phyloP scores from a whole-genome alignment of 768 basidiomycete genomes.

The Boletus reticuloceps region DNA sequence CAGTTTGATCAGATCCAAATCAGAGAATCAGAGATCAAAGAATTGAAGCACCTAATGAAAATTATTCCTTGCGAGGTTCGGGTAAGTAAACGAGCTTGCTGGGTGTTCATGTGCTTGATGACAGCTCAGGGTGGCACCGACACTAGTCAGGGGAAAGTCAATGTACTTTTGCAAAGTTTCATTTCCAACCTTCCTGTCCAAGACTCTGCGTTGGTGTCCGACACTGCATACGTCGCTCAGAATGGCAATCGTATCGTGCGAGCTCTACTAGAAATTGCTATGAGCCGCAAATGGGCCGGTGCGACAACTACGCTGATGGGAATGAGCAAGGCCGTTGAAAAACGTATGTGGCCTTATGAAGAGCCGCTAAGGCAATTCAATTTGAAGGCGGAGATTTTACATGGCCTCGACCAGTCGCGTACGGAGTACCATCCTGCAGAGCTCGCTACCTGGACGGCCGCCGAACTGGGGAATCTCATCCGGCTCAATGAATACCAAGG shows the following conservation, averaged over 20 bases:
- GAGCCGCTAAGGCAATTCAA: slow-evolving; percentile 84
- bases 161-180: slow-evolving; percentile 88
- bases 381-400: slow-evolving; percentile 73
- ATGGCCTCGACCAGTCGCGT: slow-evolving; percentile 75
- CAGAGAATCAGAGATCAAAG: slow-evolving; percentile 84
- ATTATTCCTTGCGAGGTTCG: slow-evolving; percentile 77
- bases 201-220: slow-evolving; percentile 96
- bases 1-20: slow-evolving; percentile 96
- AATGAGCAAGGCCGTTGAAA: slow-evolving; percentile 91
- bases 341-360: slow-evolving; percentile 91
- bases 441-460: slow-evolving; percentile 62
- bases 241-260: slow-evolving; percentile 93
- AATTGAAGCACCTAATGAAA: slow-evolving; percentile 70
- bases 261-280: slow-evolving; percentile 91
- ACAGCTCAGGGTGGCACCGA: slow-evolving; percentile 57
- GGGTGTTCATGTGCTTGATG: not conserved
- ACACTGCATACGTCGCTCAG: slow-evolving; percentile 90
- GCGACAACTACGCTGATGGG: slow-evolving; percentile 78
- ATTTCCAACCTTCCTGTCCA: slow-evolving; percentile 81
- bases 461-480: slow-evolving; percentile 72
- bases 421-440: slow-evolving; percentile 78
- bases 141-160: slow-evolving; percentile 81
- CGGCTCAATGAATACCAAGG: slow-evolving; percentile 89
- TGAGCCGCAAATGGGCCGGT: slow-evolving; percentile 90
- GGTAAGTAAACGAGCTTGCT: slow-evolving; percentile 39